Percentiles rank a stretch among this genome's conserved stretches.
phyloP scores from a whole-genome alignment of 768 basidiomycete species.

The Bullera alba region DNA sequence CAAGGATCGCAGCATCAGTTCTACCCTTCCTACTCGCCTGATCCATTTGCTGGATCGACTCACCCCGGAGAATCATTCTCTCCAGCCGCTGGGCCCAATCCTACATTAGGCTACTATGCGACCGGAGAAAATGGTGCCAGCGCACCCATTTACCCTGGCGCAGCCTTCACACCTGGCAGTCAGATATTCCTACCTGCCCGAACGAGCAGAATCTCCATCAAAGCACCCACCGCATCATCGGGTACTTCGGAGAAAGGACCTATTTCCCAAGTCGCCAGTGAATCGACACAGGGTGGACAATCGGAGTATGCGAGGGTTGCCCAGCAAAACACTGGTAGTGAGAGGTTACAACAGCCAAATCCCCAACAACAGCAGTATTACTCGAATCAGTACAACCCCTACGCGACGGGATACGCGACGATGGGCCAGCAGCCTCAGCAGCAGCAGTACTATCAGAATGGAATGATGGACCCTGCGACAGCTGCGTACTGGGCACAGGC shows the following conservation, averaged over 20 bases:
- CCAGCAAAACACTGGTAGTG: no score
- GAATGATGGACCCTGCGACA: background rate
- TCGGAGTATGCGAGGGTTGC: no score
- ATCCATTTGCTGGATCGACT: background rate
- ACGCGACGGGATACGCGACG: background rate
- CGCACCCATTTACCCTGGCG: no score
- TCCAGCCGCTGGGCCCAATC: background rate
- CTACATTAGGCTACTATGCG: background rate
- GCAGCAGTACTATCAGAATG: conserved; percentile 2
- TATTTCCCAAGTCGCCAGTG: no score
- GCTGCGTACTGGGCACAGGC: background rate
- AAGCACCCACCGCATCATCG: background rate
- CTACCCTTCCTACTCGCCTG: background rate
- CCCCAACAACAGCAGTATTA: no score
- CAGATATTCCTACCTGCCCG: conserved; percentile 1
- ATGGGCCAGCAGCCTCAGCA: background rate
- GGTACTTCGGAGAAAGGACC: no score
- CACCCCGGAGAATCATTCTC: background rate
- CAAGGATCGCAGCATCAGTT: background rate
- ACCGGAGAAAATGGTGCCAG: no score
- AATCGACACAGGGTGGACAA: no score
- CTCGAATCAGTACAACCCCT: conserved; percentile 9
- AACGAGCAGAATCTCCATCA: conserved; percentile 3
- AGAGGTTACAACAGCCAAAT: no score
- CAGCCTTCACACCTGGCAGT: background rate